Evolutionary conservation across 805 yeast species (phyloP).

Genomic region (Saturnispora saitoi): DNA sequence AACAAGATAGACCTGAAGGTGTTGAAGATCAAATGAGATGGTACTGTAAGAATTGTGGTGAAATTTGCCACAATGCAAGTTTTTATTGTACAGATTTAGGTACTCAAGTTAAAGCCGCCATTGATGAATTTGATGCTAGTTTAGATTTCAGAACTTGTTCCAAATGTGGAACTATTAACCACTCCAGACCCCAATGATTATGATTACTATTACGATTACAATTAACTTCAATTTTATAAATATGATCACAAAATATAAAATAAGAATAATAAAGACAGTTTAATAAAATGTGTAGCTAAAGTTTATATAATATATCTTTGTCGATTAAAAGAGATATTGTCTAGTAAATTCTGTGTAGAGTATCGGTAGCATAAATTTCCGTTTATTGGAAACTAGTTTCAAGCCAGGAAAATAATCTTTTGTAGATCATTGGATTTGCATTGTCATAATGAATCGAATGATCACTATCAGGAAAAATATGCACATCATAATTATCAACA

Average conservation of each 20-base stretch:
- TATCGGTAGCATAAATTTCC: not conserved
- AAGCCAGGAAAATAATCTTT: conserved; percentile 64
- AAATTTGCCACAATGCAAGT: conserved; percentile 55
- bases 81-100: conserved; percentile 80
- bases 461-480: conserved; percentile 87
- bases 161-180: conserved; percentile 64
- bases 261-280: not conserved
- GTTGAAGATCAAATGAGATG: conserved; percentile 70
- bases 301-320: not conserved
- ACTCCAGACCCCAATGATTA: conserved; percentile 48
- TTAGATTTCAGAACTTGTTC: conserved; percentile 59
- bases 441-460: conserved; percentile 76
- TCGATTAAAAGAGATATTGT: not conserved
- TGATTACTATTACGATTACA: not conserved
- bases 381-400: conserved; percentile 38
- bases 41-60: conserved; percentile 71
- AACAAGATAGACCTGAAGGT: conserved; percentile 78
- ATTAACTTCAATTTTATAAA: no score
- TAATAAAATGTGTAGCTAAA: not conserved
- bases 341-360: no score
- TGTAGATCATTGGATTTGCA: conserved; percentile 66
- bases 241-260: not conserved
- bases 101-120: conserved; percentile 81
- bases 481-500: conserved; percentile 77
- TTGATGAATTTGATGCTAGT: conserved; percentile 58